These are phyloP conservation scores for Trichoderma sp. DNA, from an alignment of 2,329 filamentous ascomycete genomes.

Conservation along the genomic window DNA sequence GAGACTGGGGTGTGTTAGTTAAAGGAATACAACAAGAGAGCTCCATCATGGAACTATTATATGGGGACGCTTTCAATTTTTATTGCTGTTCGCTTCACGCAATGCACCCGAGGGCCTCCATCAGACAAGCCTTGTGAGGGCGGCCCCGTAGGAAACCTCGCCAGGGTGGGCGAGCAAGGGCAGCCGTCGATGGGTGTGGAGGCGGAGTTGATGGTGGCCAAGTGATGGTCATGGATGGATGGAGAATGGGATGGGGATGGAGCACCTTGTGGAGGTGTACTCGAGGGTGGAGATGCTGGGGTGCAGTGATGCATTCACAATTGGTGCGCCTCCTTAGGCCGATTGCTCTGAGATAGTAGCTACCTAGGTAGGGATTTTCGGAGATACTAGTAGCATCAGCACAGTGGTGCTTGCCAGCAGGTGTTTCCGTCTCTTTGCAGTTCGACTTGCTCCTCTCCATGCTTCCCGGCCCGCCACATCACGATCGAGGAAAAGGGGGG, in stretches of 20 bases:
- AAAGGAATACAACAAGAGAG: slow-evolving; percentile 10
- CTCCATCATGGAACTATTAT: slow-evolving; percentile 14
- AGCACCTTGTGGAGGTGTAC: slow-evolving; percentile 18
- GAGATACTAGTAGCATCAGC: slow-evolving; percentile 18
- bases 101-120: slow-evolving; percentile 12
- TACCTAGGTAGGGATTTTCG: slow-evolving; percentile 17
- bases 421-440: slow-evolving; percentile 10
- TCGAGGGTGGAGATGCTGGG: slow-evolving; percentile 18
- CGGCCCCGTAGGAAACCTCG: slow-evolving; percentile 10
- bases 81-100: slow-evolving; percentile 13
- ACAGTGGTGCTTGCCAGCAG: slow-evolving; percentile 3
- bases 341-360: slow-evolving; percentile 8
- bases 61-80: slow-evolving; percentile 15
- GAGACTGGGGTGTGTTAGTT: slow-evolving; percentile 15
- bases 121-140: slow-evolving; percentile 17
- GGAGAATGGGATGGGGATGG: slow-evolving; percentile 13
- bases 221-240: slow-evolving; percentile 17
- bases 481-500: not conserved
- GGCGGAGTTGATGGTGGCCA: slow-evolving; percentile 16
- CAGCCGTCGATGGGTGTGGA: slow-evolving; percentile 20
- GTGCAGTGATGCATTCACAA: slow-evolving; percentile 18
- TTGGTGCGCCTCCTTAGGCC: slow-evolving; percentile 17
- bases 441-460: slow-evolving; percentile 6
- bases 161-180: slow-evolving; percentile 17
- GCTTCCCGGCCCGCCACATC: slow-evolving; percentile 5